Conservation (phyloP, 352 stramenopile species). For the Phytopythium delawarense region DNA sequence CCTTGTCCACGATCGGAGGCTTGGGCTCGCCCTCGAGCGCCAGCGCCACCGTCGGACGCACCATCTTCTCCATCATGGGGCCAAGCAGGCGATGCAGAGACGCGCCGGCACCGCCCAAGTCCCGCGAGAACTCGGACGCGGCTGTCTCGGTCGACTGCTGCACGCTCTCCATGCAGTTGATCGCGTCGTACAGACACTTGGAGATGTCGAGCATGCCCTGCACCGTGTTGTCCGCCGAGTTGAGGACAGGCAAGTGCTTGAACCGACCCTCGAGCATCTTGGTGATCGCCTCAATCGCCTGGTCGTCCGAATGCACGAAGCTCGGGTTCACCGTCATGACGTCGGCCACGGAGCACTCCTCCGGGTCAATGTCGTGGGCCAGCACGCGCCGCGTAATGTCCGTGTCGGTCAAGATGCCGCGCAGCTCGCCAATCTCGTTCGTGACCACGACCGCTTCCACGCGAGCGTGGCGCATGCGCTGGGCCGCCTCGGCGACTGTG, state of each 20-base stretch:
- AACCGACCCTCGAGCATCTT: constrained; percentile 88
- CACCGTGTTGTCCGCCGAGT: constrained; percentile 54
- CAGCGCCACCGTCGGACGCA: constrained; percentile 75
- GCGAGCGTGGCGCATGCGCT: constrained; percentile 75
- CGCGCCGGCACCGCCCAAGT: constrained; percentile 54
- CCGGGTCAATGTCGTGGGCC: constrained; percentile 75
- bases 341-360: constrained; percentile 67
- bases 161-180: constrained; percentile 85
- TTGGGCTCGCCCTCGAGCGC: constrained; percentile 79
- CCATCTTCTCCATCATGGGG: constrained; percentile 89
- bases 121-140: constrained; percentile 74
- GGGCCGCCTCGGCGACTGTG: constrained; percentile 77
- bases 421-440: constrained; percentile 74
- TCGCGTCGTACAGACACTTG: constrained; percentile 87
- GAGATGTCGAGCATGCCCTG: constrained; percentile 89
- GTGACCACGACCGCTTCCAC: constrained; percentile 86
- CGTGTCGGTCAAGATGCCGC: constrained; percentile 84
- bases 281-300: constrained; percentile 82
- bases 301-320: constrained; percentile 78
- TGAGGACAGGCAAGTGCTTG: constrained; percentile 82
- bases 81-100: constrained; percentile 71
- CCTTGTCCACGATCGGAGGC: constrained; percentile 70
- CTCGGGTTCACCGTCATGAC: constrained; percentile 85
- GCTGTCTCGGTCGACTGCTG: constrained; percentile 80
- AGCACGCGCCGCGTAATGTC: constrained; percentile 84